These are phyloP conservation scores for Pouteria campechiana DNA, from an alignment of 179 eudicot species.

Conservation along the genomic window DNA sequence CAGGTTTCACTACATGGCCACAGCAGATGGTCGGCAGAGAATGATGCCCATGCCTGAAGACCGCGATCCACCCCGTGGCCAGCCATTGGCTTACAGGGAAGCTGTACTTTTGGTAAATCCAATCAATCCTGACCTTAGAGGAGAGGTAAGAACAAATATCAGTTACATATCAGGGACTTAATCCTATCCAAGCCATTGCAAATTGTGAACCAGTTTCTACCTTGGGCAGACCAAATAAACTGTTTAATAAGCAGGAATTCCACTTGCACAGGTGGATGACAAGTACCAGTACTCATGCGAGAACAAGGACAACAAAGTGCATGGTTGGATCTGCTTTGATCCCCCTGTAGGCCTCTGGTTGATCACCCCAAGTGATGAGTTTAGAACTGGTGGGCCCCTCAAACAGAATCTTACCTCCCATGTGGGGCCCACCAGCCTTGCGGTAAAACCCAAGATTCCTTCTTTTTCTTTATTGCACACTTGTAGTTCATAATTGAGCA, in stretches of 20 bases:
- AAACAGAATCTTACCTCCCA: conserved; percentile 94
- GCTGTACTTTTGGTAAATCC: conserved; percentile 82
- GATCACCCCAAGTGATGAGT: conserved; percentile 86
- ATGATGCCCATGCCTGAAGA: conserved; percentile 93
- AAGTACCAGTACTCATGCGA: conserved; percentile 92
- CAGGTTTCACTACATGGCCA: conserved; percentile 88
- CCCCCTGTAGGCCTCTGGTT: conserved; percentile 94
- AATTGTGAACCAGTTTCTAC: too few relatives aligned
- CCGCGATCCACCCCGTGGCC: conserved; percentile 51
- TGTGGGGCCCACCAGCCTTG: conserved; percentile 86
- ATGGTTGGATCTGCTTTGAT: conserved; percentile 75
- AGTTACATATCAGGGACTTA: not conserved
- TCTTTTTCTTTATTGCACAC: not conserved
- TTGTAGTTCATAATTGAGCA: too few relatives aligned
- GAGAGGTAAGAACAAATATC: conserved; percentile 40
- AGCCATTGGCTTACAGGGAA: conserved; percentile 70
- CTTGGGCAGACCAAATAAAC: too few relatives aligned
- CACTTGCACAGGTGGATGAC: conserved; percentile 67
- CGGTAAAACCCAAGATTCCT: conserved; percentile 39
- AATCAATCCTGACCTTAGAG: conserved; percentile 51
- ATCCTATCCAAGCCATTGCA: too few relatives aligned
- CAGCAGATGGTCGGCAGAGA: conserved; percentile 64
- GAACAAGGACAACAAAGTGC: conserved; percentile 76
- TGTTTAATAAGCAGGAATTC: not conserved
- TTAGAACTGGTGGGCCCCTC: conserved; percentile 85